Evolutionary conservation across 257 asterid species (phyloP), one percentile per base, ranked within the genome.

Genomic region (Ajuga chamaepitys): DNA sequence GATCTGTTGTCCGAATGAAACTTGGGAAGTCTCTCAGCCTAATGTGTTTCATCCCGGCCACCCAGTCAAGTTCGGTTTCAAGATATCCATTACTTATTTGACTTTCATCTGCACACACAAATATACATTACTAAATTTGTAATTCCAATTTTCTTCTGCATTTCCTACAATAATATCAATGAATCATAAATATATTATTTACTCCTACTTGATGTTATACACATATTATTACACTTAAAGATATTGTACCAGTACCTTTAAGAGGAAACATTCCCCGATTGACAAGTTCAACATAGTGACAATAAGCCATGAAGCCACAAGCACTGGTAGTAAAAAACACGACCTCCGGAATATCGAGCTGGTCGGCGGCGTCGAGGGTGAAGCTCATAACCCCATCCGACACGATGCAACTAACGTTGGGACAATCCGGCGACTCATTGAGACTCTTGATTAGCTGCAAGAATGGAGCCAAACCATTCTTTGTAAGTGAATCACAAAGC

Each of bases 331-430:
- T 84, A 66, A 77, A 87, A 20, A 87, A 82, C 12, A 82, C 85
- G 0, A 71, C 84, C 77, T 81, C 91, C n/a, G 91, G 95, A 18
- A 87, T 82, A 2, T 45, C 61, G 17, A 87, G 76, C 65, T 62
- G 42, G 38, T 80, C 91, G 1, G 95, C 85, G 5, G 91, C 91
- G 24, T 81, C 79, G 9, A 87, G 80, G 0, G 91, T 82, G 70
- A 87, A 84, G 75, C 86, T 84, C 91, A 81, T 87, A 24, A 34
- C 84, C 4, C 89, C 91, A 62, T 87, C 95, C 18, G 95, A 79
- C 14, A 84, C 84, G 25, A 86, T 82, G 62, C 95, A 86, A 17
- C 58, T 74, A 4, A 86, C 91, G 3, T 26, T 7, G 2, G 95
- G 95, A 18, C 73, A 72, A 38, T 74, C 75, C 1, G 83, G 42